These are phyloP conservation scores for Aphanomyces euteiches DNA, from an alignment of 352 stramenopile genomes.

Conservation along the genomic window DNA sequence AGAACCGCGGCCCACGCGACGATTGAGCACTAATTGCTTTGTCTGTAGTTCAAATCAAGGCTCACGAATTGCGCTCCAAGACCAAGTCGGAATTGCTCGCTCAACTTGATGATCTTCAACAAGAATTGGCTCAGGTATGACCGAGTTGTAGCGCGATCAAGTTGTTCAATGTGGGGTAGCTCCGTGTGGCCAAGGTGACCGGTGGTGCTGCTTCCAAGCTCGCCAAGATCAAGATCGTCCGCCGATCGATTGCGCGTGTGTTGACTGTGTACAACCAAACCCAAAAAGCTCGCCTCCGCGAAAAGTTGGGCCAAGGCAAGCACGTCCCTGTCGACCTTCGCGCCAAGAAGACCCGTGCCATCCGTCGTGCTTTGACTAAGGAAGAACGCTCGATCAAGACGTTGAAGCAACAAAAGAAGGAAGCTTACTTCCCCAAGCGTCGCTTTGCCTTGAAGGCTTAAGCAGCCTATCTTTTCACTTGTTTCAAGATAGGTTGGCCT, in stretches of 20 bases:
- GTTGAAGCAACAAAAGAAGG: constrained; percentile 94
- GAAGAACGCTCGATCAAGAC: constrained; percentile 93
- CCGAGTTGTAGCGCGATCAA: constrained; percentile 16
- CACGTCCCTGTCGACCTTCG: constrained; percentile 98
- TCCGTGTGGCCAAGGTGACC: constrained; percentile 99
- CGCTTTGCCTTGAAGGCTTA: constrained; percentile 98
- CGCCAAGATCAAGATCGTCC: constrained; percentile 98
- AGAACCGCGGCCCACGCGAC: not conserved
- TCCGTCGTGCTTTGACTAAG: constrained; percentile 94
- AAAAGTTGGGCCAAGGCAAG: constrained; percentile 93
- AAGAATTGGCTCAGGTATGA: constrained; percentile 90
- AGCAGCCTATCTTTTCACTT: constrained; percentile 39
- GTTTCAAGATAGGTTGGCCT: constrained; percentile 28
- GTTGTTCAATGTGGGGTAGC: constrained; percentile 43
- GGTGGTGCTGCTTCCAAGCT: constrained; percentile 98
- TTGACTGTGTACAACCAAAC: constrained; percentile 99
- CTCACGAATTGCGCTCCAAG: constrained; percentile 96
- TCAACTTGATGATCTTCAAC: constrained; percentile 97
- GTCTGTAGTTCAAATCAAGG: constrained; percentile 91
- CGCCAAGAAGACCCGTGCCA: constrained; percentile 98
- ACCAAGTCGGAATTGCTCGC: constrained; percentile 98
- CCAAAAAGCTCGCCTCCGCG: constrained; percentile 96
- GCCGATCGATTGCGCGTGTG: constrained; percentile 98
- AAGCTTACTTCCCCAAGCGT: constrained; percentile 93
- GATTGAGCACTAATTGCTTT: not conserved